Percentiles rank a stretch among this genome's conserved stretches.
phyloP scores from a whole-genome alignment of 139 green algal genomes.

The Haematococcus sp. region DNA sequence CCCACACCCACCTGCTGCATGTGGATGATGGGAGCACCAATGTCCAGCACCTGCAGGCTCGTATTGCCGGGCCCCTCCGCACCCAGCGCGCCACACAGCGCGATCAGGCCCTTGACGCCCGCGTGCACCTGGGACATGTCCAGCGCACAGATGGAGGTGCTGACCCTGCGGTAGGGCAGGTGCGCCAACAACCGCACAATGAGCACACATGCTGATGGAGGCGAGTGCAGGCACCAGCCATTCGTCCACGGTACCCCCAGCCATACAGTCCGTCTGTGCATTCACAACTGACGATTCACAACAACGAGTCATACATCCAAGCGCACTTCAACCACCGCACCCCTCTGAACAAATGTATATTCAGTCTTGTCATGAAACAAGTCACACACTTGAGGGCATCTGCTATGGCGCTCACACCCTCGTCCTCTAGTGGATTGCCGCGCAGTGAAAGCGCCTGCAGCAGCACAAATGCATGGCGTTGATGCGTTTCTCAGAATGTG shows the following conservation, averaged over 20 bases:
- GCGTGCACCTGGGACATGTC: constrained; percentile 40
- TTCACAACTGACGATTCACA: no score
- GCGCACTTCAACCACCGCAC: no score
- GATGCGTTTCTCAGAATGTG: no score
- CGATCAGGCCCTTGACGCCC: constrained; percentile 41
- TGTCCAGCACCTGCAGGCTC: constrained; percentile 17
- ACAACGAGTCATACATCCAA: no score
- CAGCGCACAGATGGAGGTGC: constrained; percentile 33
- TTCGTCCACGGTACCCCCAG: no score
- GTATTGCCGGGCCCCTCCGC: constrained; percentile 4
- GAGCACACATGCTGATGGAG: no score
- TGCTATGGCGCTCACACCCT: constrained; percentile 32
- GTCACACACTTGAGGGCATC: constrained; percentile 34
- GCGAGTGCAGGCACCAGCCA: no score
- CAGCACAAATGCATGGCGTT: no score
- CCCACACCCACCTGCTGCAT: constrained; percentile 15
- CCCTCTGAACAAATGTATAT: no score
- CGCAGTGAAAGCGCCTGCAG: constrained; percentile 37
- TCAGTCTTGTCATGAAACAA: no score
- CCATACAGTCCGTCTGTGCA: no score
- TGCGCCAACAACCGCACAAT: no score
- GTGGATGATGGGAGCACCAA: constrained; percentile 8
- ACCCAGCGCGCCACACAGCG: constrained; percentile 25
- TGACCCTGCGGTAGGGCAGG: background rate
- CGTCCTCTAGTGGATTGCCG: constrained; percentile 48